phyloP scores from a whole-genome alignment of 2,329 filamentous ascomycete species.

The Botrytis fabae region DNA sequence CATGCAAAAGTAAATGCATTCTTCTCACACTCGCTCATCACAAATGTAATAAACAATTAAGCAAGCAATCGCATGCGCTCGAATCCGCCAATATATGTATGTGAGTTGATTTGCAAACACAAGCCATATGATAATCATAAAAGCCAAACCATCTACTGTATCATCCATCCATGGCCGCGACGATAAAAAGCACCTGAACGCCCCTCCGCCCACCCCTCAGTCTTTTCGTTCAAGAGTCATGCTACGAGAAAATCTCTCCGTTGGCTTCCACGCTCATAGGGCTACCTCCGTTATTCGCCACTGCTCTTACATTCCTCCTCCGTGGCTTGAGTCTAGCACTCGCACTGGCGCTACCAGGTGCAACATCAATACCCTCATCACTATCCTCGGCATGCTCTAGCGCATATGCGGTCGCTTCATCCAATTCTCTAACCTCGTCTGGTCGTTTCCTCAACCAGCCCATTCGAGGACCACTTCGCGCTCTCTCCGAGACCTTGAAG shows the following conservation, averaged over 20 bases:
- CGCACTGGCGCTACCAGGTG: constrained; percentile 12
- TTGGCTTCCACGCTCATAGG: constrained; percentile 40
- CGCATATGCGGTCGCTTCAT: constrained; percentile 66
- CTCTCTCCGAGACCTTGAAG: constrained; percentile 88
- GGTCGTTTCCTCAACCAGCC: constrained; percentile 91
- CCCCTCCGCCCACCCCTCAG: neutral
- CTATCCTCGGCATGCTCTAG: constrained; percentile 56
- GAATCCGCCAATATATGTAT: constrained; percentile 11
- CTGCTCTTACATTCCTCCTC: constrained; percentile 14
- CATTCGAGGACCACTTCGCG: constrained; percentile 90
- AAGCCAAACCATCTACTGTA: constrained; percentile 17
- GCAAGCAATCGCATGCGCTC: neutral
- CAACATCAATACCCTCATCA: constrained; percentile 51
- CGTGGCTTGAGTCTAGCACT: constrained; percentile 19
- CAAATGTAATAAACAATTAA: constrained; percentile 15
- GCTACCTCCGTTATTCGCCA: constrained; percentile 34
- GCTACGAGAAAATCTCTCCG: constrained; percentile 30
- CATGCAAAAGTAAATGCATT: constrained; percentile 10
- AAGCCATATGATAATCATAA: constrained; percentile 14
- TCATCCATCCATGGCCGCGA: constrained; percentile 17
- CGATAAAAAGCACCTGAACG: constrained; percentile 17
- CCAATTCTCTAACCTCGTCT: constrained; percentile 74
- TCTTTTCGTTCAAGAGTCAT: constrained; percentile 11
- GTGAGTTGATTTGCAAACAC: constrained; percentile 10
- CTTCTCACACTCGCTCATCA: neutral